phyloP scores from a whole-genome alignment of 345 rosid species.

The Pugionium cornutum region DNA sequence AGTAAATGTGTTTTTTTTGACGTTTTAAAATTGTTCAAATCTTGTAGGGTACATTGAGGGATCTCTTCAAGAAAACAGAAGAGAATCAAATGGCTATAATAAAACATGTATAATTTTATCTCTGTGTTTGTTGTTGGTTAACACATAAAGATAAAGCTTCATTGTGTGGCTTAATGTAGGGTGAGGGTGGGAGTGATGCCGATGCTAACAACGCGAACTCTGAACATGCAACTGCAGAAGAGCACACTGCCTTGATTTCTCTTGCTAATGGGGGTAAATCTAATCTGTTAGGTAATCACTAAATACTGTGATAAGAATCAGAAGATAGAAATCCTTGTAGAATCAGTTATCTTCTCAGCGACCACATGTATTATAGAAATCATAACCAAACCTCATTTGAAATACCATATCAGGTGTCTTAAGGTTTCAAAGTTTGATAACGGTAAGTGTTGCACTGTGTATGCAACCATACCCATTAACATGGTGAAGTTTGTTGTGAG shows the following conservation, averaged over 20 bases:
- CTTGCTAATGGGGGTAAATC: constrained; percentile 31
- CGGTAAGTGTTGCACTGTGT: no score
- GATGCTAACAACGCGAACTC: constrained; percentile 26
- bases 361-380: constrained; percentile 37
- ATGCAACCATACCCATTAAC: no score
- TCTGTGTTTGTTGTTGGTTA: background rate
- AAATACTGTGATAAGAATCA: constrained; percentile 31
- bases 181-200: constrained; percentile 24
- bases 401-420: constrained; percentile 19
- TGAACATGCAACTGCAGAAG: constrained; percentile 21
- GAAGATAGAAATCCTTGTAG: constrained; percentile 31
- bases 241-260: constrained; percentile 18
- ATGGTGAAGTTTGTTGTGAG: no score
- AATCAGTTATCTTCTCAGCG: constrained; percentile 23
- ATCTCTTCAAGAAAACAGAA: constrained; percentile 39
- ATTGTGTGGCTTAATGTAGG: constrained; percentile 25
- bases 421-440: no score
- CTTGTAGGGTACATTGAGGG: constrained; percentile 42
- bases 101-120: constrained; percentile 16
- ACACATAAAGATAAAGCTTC: background rate
- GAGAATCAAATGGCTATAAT: constrained; percentile 25
- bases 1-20: background rate
- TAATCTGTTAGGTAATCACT: constrained; percentile 32
- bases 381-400: constrained; percentile 28
- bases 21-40: constrained; percentile 4